Evolutionary conservation across 192 early-diverging fungal species (phyloP).

Genomic region (Entomortierella beljakovae): DNA sequence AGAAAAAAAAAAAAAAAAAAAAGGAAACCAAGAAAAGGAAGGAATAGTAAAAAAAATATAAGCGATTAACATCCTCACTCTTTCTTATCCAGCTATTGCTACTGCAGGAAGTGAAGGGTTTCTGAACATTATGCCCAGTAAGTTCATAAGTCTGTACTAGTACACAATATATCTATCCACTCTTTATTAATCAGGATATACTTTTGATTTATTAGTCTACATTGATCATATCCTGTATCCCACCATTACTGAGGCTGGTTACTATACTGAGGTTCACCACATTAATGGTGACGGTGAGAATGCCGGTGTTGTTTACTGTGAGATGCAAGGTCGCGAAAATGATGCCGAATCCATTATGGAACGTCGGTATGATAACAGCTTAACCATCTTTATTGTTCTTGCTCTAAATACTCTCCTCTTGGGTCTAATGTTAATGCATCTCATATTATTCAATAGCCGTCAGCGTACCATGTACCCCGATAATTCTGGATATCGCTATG

Average conservation of each 20-base stretch:
- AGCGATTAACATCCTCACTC: not conserved
- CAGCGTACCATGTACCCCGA: slow-evolving; percentile 69
- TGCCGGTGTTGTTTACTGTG: slow-evolving; percentile 74
- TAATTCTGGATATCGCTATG: slow-evolving; percentile 68
- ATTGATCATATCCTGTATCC: slow-evolving; percentile 75
- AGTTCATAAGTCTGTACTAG: not conserved
- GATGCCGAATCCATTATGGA: slow-evolving; percentile 55
- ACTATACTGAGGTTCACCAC: slow-evolving; percentile 72
- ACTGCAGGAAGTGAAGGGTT: slow-evolving; percentile 71
- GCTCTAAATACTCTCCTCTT: no score
- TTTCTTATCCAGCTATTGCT: slow-evolving; percentile 57
- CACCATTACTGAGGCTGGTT: slow-evolving; percentile 67
- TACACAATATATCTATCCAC: not conserved
- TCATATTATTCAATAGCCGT: slow-evolving; percentile 13
- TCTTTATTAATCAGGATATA: not conserved
- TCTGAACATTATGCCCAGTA: slow-evolving; percentile 66
- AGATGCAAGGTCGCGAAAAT: slow-evolving; percentile 74
- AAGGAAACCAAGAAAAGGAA: no score
- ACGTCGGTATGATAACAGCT: slow-evolving; percentile 33
- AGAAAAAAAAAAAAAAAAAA: no score
- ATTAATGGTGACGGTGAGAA: slow-evolving; percentile 73
- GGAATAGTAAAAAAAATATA: no score
- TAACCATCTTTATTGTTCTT: not conserved
- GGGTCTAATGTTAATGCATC: not conserved
- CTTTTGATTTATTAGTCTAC: slow-evolving; percentile 48